A percentile compares a stretch with the other conserved stretches of the same genome.
These are phyloP conservation scores for Bolboschoenoplectus hybrid DNA, from an alignment of 202 grass and related monocot genomes.

Conservation along the genomic window DNA sequence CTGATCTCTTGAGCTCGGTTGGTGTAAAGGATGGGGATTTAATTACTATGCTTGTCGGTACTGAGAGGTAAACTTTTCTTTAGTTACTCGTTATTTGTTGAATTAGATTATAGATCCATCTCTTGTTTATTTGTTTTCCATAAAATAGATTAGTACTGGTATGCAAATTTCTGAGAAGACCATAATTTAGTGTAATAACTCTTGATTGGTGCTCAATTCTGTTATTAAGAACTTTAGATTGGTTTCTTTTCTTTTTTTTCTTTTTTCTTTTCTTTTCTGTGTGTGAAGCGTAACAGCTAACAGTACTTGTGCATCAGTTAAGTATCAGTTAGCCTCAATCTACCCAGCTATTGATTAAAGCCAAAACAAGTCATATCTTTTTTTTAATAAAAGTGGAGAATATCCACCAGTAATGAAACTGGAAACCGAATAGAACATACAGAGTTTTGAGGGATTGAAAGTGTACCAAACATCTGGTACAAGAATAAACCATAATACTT, in stretches of 20 bases:
- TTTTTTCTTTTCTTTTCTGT: too few relatives aligned
- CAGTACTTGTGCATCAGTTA: background rate
- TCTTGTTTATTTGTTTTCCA: background rate
- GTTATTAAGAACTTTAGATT: background rate
- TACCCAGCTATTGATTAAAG: background rate
- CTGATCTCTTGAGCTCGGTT: conserved; percentile 57
- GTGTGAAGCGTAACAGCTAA: too few relatives aligned
- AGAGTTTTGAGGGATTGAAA: too few relatives aligned
- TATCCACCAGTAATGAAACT: too few relatives aligned
- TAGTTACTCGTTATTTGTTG: conserved; percentile 16
- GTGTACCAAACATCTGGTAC: too few relatives aligned
- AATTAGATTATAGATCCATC: conserved; percentile 11
- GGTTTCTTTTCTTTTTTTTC: too few relatives aligned
- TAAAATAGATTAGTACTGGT: background rate
- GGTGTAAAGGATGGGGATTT: conserved; percentile 78
- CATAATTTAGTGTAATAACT: background rate
- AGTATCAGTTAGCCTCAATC: background rate
- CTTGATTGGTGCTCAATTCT: background rate
- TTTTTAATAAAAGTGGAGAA: too few relatives aligned
- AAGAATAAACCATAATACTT: background rate
- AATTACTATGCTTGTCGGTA: conserved; percentile 61
- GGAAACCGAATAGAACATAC: too few relatives aligned
- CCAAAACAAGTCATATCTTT: background rate
- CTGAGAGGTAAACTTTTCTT: conserved; percentile 47
- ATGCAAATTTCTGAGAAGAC: background rate